Conservation (phyloP, 345 rosid species). For the Camelina hispida region DNA sequence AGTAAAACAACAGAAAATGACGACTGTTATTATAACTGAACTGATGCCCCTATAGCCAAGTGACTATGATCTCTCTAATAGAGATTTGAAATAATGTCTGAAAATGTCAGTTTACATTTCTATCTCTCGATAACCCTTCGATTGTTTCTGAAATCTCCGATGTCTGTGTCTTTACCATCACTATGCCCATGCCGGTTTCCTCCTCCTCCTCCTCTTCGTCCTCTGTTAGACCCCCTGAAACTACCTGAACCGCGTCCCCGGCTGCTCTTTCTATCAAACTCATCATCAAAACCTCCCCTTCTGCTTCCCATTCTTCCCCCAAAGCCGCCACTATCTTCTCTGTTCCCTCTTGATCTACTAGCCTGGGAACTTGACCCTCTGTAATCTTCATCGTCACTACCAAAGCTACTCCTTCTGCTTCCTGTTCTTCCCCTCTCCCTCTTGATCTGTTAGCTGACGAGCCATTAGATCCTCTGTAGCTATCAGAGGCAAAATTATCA, state of each 20-base stretch:
- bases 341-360: constrained; percentile 42
- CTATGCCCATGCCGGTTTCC: constrained; percentile 27
- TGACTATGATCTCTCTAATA: neutral
- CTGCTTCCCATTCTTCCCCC: constrained; percentile 47
- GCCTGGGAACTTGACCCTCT: constrained; percentile 32
- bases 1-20: neutral
- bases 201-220: constrained; percentile 28
- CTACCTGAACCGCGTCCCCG: constrained; percentile 44
- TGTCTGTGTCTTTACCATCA: constrained; percentile 41
- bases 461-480: constrained; percentile 30
- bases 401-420: constrained; percentile 30
- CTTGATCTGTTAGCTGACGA: constrained; percentile 40
- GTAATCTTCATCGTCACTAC: constrained; percentile 35
- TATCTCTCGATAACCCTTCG: constrained; percentile 48
- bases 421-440: constrained; percentile 43
- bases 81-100: neutral
- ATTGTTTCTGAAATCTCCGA: constrained; percentile 45
- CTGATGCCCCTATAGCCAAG: neutral
- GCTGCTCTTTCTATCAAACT: constrained; percentile 42
- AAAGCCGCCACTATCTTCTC: constrained; percentile 39
- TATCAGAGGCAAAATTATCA: constrained; percentile 38
- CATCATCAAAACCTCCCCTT: constrained; percentile 46
- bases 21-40: neutral
- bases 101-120: constrained; percentile 16
- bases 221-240: constrained; percentile 42